Conservation (phyloP, 139 green algal genomes). For the Pseudopediastrum boryanum region DNA sequence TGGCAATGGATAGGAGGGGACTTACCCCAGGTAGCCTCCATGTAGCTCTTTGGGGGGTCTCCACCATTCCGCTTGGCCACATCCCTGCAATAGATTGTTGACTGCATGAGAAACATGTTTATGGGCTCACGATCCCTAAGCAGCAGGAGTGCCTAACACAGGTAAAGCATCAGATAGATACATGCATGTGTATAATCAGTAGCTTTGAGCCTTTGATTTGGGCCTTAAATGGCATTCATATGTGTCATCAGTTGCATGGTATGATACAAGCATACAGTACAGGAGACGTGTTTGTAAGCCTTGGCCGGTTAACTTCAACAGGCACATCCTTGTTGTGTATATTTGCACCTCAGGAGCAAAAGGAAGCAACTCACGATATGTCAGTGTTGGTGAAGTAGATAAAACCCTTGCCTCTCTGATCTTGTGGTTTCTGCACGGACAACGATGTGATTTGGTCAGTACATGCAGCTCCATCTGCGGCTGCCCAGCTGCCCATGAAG, state of each 20-base stretch:
- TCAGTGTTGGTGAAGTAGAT: too few species aligned
- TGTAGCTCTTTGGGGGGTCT: conserved; percentile 10
- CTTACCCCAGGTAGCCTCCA: conserved; percentile 6
- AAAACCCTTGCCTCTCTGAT: conserved; percentile 4
- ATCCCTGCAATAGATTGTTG: too few species aligned
- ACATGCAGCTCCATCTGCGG: too few species aligned
- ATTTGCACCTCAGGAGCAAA: conserved; percentile 4
- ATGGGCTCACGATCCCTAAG: conserved; percentile 14
- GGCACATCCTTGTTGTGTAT: neutral
- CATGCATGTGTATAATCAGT: neutral
- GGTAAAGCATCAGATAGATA: neutral
- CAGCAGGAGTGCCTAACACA: neutral
- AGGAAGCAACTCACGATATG: too few species aligned
- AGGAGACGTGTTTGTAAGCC: neutral
- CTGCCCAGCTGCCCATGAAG: too few species aligned
- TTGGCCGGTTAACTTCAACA: neutral
- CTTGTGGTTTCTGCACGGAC: conserved; percentile 16
- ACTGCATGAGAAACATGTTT: too few species aligned
- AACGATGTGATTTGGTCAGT: too few species aligned
- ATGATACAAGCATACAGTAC: neutral
- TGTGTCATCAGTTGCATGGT: neutral
- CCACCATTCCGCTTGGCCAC: neutral
- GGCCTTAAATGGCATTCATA: neutral
- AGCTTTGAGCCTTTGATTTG: neutral
- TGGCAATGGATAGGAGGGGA: neutral